Evolutionary conservation across 441 rosid genomes (phyloP).

Genomic region (Euphorbia celastroides): DNA sequence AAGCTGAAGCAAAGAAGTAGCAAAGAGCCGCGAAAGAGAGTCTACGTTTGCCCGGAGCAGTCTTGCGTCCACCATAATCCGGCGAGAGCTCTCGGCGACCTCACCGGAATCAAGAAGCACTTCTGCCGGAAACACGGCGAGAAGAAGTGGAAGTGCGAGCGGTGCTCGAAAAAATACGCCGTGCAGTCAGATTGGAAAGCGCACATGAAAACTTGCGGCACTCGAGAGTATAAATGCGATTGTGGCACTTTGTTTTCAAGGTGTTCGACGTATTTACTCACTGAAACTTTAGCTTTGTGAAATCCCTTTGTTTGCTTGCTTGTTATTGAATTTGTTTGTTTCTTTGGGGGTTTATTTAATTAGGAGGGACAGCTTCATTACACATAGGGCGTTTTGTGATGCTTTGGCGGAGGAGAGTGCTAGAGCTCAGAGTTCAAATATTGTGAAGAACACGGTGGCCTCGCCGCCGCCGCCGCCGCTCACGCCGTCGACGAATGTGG

Average conservation of each 20-base stretch:
- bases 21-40: constrained; percentile 50
- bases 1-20: constrained; percentile 51
- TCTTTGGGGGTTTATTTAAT: neutral
- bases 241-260: constrained; percentile 72
- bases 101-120: constrained; percentile 75
- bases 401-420: constrained; percentile 66
- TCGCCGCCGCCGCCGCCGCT: constrained; percentile 56
- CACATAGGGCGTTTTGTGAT: constrained; percentile 70
- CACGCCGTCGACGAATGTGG: constrained; percentile 51
- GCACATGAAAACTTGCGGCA: constrained; percentile 74
- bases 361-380: constrained; percentile 72
- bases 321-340: neutral
- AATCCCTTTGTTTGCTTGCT: neutral
- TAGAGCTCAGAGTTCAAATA: constrained; percentile 30
- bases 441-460: constrained; percentile 19
- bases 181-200: constrained; percentile 79
- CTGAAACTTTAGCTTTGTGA: neutral
- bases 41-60: constrained; percentile 65
- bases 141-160: constrained; percentile 75
- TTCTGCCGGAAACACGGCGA: constrained; percentile 69
- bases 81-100: constrained; percentile 66
- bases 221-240: constrained; percentile 65
- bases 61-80: constrained; percentile 63
- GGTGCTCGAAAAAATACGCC: constrained; percentile 69
- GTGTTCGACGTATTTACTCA: constrained; percentile 14